Evolutionary conservation across 805 yeast genomes (phyloP).

Genomic region (Allodekkera sacchari): DNA sequence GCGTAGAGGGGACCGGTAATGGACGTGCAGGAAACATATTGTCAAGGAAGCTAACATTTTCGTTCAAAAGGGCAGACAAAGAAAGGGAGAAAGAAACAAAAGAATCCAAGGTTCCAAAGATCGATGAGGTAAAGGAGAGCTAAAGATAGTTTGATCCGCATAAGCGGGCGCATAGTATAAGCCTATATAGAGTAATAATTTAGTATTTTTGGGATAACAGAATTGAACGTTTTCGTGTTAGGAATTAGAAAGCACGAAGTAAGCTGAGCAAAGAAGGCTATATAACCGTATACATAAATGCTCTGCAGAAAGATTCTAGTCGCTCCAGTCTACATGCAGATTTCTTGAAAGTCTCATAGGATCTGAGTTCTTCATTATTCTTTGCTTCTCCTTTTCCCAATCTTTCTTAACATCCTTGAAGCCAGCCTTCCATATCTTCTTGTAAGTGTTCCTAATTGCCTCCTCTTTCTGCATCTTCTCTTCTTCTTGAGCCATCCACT

Average conservation of each 20-base stretch:
- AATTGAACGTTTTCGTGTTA: too few relatives aligned
- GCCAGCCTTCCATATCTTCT: slow-evolving; percentile 67
- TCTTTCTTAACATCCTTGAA: slow-evolving; percentile 65
- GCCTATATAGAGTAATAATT: too few relatives aligned
- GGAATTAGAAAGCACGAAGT: too few relatives aligned
- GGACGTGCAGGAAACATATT: slow-evolving; percentile 6
- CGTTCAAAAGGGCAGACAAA: slow-evolving; percentile 21
- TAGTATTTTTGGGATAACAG: too few relatives aligned
- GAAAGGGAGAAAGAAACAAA: slow-evolving; percentile 20
- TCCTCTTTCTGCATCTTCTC: slow-evolving; percentile 54
- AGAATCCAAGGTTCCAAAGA: background rate
- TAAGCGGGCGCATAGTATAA: too few relatives aligned
- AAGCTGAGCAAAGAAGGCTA: slow-evolving; percentile 1
- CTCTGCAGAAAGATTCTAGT: slow-evolving; percentile 31
- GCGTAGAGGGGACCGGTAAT: slow-evolving; percentile 1
- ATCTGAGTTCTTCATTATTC: slow-evolving; percentile 74
- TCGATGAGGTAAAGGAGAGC: background rate
- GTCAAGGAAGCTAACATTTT: slow-evolving; percentile 23
- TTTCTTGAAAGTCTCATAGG: slow-evolving; percentile 34
- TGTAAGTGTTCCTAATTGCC: slow-evolving; percentile 54
- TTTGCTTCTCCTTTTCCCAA: slow-evolving; percentile 67
- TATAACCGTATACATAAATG: background rate
- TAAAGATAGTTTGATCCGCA: too few relatives aligned
- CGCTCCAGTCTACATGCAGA: slow-evolving; percentile 63
- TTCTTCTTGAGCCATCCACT: slow-evolving; percentile 82